phyloP scores from a whole-genome alignment of 2,329 filamentous ascomycete species.

The Bipolaris victoriae region DNA sequence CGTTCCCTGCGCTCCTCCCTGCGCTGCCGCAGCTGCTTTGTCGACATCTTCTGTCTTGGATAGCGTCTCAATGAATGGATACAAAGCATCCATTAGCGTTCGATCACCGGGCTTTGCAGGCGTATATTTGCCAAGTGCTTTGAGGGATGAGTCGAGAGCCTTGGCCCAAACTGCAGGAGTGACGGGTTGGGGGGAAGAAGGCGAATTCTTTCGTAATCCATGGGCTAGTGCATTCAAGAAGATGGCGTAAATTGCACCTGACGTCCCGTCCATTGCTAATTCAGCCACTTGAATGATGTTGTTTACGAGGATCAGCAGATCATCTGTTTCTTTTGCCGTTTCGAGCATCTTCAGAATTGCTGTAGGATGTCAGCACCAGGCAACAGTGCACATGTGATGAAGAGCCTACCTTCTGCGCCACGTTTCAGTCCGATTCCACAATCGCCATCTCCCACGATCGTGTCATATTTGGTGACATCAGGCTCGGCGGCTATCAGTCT shows the following conservation, averaged over 20 bases:
- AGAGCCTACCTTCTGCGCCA: conserved; percentile 71
- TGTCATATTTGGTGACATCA: conserved; percentile 72
- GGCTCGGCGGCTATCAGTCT: conserved; percentile 69
- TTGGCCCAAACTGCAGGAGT: conserved; percentile 64
- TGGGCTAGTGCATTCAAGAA: conserved; percentile 86
- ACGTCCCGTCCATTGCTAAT: conserved; percentile 75
- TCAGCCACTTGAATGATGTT: conserved; percentile 69
- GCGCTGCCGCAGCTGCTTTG: conserved; percentile 76
- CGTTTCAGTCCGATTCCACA: conserved; percentile 86
- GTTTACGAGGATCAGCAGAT: conserved; percentile 65
- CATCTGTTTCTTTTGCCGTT: conserved; percentile 56
- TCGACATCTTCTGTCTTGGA: conserved; percentile 68
- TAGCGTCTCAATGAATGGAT: conserved; percentile 82
- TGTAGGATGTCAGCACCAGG: conserved; percentile 34
- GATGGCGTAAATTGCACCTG: conserved; percentile 81
- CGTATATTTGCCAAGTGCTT: conserved; percentile 75
- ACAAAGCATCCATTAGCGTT: conserved; percentile 86
- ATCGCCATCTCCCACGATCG: conserved; percentile 87
- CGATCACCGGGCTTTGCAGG: conserved; percentile 88
- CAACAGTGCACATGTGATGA: conserved; percentile 35
- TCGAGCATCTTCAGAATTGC: conserved; percentile 53
- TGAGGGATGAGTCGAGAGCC: conserved; percentile 73
- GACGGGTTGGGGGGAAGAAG: conserved; percentile 52
- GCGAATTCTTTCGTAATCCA: conserved; percentile 64
- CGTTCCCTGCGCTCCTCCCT: conserved; percentile 78